Evolutionary conservation across 306 rosid species (phyloP).

Genomic region (Carpinus fangiana): DNA sequence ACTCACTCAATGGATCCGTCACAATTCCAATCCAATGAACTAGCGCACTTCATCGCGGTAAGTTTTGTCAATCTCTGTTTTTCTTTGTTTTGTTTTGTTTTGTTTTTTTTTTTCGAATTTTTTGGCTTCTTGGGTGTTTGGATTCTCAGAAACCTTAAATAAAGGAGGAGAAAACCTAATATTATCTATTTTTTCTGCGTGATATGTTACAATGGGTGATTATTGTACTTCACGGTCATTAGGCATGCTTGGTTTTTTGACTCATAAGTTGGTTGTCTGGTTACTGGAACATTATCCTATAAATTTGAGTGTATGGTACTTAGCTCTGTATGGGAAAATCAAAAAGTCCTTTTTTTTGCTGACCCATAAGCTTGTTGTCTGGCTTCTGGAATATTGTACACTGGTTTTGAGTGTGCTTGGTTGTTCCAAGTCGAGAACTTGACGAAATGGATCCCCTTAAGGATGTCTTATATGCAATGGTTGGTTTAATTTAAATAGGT

Average conservation of each 20-base stretch:
- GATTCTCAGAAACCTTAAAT: constrained; percentile 6
- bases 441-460: neutral
- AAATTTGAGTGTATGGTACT: no score
- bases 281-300: no score
- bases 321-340: neutral
- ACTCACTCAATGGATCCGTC: constrained; percentile 69
- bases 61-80: constrained; percentile 17
- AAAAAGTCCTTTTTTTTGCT: neutral
- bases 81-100: no score
- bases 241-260: neutral
- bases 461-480: neutral
- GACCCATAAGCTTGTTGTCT: neutral
- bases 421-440: neutral
- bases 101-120: no score
- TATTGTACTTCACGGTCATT: neutral
- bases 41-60: constrained; percentile 69
- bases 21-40: constrained; percentile 51
- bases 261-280: no score
- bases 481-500: neutral
- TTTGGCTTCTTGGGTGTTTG: neutral
- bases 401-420: neutral
- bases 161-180: neutral
- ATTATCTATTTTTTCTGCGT: neutral
- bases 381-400: neutral
- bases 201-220: neutral